Conservation (phyloP, 169 alveolate species). For the Blepharisma undulans region DNA sequence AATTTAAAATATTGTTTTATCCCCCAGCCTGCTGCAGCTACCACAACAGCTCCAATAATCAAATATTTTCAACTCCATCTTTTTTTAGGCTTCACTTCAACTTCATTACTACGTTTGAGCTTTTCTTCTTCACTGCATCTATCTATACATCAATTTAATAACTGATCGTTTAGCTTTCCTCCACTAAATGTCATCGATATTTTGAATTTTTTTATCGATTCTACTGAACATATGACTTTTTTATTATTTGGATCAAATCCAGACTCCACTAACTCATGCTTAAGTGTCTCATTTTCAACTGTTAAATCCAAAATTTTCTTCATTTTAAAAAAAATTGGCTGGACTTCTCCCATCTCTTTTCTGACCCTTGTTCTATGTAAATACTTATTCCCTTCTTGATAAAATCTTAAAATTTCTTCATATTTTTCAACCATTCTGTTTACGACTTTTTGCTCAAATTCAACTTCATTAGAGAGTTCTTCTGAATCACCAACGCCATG, state of each 20-base stretch:
- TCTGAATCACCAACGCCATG: not conserved
- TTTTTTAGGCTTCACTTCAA: not conserved
- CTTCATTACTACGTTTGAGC: not conserved
- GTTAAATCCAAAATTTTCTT: not conserved
- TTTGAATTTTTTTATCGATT: not conserved
- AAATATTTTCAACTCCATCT: not conserved
- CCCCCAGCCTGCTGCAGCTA: not conserved
- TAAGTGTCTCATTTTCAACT: not conserved
- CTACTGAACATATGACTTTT: not conserved
- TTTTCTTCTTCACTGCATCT: slow-evolving; percentile 21
- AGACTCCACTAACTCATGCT: not conserved
- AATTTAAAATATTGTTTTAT: too few relatives aligned
- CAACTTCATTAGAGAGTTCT: not conserved
- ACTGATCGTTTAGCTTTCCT: slow-evolving; percentile 8
- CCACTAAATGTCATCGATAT: slow-evolving; percentile 4
- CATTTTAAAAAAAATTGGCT: slow-evolving; percentile 13
- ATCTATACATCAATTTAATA: slow-evolving; percentile 15
- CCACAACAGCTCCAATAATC: not conserved
- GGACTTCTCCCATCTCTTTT: not conserved
- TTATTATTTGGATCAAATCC: not conserved
- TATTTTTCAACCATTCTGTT: slow-evolving; percentile 18
- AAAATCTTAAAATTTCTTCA: slow-evolving; percentile 8
- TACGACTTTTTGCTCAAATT: slow-evolving; percentile 9
- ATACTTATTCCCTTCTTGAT: not conserved
- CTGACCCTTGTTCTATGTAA: not conserved